These are phyloP conservation scores for Kurtzmaniella natalensis DNA, from an alignment of 1,139 yeast genomes.

Conservation along the genomic window DNA sequence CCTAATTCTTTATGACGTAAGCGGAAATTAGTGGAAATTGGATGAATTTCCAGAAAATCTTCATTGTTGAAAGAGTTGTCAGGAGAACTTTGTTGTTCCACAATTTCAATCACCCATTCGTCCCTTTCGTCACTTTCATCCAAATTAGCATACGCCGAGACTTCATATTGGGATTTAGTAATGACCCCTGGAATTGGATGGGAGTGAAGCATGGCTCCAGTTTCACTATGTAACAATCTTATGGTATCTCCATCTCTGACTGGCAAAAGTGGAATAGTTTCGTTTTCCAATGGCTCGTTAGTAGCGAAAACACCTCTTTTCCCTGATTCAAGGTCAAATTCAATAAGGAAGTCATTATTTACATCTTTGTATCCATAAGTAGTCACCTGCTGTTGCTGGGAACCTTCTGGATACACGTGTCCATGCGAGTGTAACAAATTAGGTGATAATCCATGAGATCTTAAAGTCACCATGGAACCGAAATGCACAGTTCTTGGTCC, in stretches of 20 bases:
- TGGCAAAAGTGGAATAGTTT: constrained; percentile 12
- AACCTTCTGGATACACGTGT: constrained; percentile 68
- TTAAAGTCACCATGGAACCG: constrained; percentile 60
- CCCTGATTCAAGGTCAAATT: constrained; percentile 32
- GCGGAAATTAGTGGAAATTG: constrained; percentile 67
- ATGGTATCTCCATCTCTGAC: constrained; percentile 48
- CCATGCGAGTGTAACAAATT: constrained; percentile 68
- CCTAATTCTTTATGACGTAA: constrained; percentile 59
- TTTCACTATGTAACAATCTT: constrained; percentile 50
- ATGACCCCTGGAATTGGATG: constrained; percentile 57
- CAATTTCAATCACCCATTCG: constrained; percentile 70
- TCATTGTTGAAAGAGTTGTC: constrained; percentile 43
- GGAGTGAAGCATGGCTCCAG: constrained; percentile 58
- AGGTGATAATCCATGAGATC: constrained; percentile 73
- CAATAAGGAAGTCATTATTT: constrained; percentile 61
- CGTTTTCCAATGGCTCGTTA: constrained; percentile 25
- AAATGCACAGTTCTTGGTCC: constrained; percentile 61
- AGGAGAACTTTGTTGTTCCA: constrained; percentile 52
- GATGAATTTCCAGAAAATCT: constrained; percentile 45
- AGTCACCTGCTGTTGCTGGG: constrained; percentile 70
- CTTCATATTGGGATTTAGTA: constrained; percentile 53
- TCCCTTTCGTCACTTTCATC: constrained; percentile 56
- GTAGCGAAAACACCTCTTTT: constrained; percentile 25
- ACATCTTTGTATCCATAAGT: constrained; percentile 71
- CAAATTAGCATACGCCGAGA: constrained; percentile 62